Evolutionary conservation across 768 basidiomycete genomes (phyloP), one percentile per base, ranked within the genome.

Genomic region (Boletus coccyginus): DNA sequence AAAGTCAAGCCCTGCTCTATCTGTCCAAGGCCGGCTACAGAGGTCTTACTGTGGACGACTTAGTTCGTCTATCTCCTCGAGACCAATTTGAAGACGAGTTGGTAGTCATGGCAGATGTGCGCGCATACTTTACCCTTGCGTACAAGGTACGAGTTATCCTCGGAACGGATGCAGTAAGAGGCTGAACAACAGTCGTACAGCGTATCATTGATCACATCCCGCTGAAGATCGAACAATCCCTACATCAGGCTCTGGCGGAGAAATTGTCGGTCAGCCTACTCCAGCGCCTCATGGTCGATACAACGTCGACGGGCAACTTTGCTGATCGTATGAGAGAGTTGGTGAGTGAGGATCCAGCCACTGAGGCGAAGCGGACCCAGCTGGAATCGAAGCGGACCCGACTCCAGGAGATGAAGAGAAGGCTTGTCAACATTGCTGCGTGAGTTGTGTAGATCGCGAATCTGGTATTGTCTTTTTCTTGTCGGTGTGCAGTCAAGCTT

Each of bases 131-230:
- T 63, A 76, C 81, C 39, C 74, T 85, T 0, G 77, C 83, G 8
- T 78, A 74, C 70, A 80, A 81, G 74, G 83, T 81, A 55, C 19
- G 69, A 1, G 13, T n/a, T 53, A 44, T 16, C 21, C 5, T 21
- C 7, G 4, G n/a, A 33, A 19, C 7, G 17, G 17, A 55, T 16
- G 0, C 7, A 10, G n/a, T 31, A 31, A 41, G 40, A 52, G 14
- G 10, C 44, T 53, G 10, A 36, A 39, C 17, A 19, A 44, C 31
- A 29, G 7, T 33, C 19, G 1, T 52, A 29, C 33, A 87, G 85
- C 78, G 83, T 11, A 71, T 83, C 59, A 76, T 83, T 36, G 86
- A 87, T 55, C 69, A 77, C 39, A 49, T 85, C 21, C 83, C 85
- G 1, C 64, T 79, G 10, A 73, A 70, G 42, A 82, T 83, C 36